Base-by-base conservation (phyloP, 805 yeast species). In the Torulaspora franciscae region DNA sequence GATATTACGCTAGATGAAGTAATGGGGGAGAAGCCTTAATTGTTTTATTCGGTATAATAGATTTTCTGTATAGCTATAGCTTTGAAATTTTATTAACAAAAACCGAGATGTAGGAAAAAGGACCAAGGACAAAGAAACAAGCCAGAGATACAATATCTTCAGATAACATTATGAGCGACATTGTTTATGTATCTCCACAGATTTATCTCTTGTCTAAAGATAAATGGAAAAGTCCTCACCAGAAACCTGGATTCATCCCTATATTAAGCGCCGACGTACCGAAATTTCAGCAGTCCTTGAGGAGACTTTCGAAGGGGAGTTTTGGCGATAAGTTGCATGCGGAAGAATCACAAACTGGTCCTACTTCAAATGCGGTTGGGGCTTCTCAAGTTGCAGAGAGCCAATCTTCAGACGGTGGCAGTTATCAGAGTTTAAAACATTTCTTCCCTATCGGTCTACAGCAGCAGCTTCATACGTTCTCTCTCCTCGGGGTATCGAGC, bases 1-100 rank as follows among this genome's bases (percentile, higher is more conserved):
- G 58, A 63, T 13, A 51, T 67, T 5, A 57, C 67, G 1, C 42
- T 72, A 27, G 66, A 67, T 4, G 68, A 68, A n/a, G 64, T 70
- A 3, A 48, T 68, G 32, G 36, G 34, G 8, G 39, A 32, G n/a
- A 40, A 19, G 17, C 19, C 19, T 23, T n/a, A 8, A 1, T 35
- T 11, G 8, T 35, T 7, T 35, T 22, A 11, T 34, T 22, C 19
- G 6, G 1, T 3, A 15, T 14, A 24, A 22, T 22, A 19, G 25
- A 29, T 11, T 27, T 27, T 27, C 28, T 27, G 30, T 27, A 27
- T 14, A 19, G 22, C 22, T 19, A 4, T 19, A 19, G 22, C 22
- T 5, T 30, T 14, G 17, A 30, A 13, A 14, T 30, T 19, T 30
- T 13, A 30, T 7, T 29, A 30, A 14, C 19, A 7, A 30, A 27